phyloP scores from a whole-genome alignment of 116 monocot species.

The Posidonia oceanica region DNA sequence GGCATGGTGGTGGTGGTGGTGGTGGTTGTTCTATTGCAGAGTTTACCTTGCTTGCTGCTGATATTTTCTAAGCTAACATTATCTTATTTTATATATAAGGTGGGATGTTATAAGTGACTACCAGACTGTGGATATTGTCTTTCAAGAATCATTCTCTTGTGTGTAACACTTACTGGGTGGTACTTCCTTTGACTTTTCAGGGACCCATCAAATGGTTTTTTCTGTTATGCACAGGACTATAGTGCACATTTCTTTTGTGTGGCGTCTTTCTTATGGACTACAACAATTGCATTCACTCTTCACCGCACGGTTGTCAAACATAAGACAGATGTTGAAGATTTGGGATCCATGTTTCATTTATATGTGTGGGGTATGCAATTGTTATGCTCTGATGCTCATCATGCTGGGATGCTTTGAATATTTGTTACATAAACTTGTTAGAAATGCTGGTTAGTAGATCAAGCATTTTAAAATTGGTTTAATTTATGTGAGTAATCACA shows the following conservation, averaged over 20 bases:
- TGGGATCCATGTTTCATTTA: conserved; percentile 85
- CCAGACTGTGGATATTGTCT: too few relatives aligned
- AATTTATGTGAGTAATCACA: not conserved
- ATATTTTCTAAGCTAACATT: not conserved
- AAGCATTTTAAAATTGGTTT: not conserved
- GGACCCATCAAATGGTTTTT: conserved; percentile 84
- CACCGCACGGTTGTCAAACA: conserved; percentile 97
- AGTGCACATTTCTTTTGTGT: conserved; percentile 96
- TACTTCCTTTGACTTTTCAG: conserved; percentile 24
- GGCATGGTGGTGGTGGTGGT: too few relatives aligned
- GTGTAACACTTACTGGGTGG: not conserved
- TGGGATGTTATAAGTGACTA: too few relatives aligned
- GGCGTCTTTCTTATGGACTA: conserved; percentile 98
- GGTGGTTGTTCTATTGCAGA: too few relatives aligned
- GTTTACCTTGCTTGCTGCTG: not conserved
- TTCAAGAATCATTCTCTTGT: not conserved
- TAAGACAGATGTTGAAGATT: conserved; percentile 95
- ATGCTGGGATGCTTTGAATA: not conserved
- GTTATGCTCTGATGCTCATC: conserved; percentile 1
- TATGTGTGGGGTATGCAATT: conserved; percentile 91
- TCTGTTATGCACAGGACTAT: conserved; percentile 82
- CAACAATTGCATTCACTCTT: conserved; percentile 95
- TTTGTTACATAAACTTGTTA: not conserved
- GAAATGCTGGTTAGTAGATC: not conserved
- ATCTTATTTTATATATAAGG: not conserved